Percentiles rank a stretch among this genome's conserved stretches.
Evolutionary conservation across 108 stramenopile genomes (phyloP).

Genomic region (Fragilaria radians): DNA sequence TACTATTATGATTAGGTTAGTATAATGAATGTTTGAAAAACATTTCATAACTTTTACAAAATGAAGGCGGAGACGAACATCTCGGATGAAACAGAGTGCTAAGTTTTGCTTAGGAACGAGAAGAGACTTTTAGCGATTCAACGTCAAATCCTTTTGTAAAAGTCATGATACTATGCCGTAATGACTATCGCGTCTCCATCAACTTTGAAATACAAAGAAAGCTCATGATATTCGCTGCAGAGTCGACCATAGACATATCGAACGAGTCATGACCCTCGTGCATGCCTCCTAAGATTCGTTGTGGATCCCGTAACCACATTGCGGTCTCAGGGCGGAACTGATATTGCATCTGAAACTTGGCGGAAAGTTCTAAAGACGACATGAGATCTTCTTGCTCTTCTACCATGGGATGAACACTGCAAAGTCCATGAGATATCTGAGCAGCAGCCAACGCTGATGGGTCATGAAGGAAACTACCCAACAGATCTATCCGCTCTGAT

Average conservation of each 20-base stretch:
- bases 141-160: too few relatives aligned
- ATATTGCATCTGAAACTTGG: neutral
- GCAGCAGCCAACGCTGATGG: neutral
- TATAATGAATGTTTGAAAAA: too few relatives aligned
- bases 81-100: too few relatives aligned
- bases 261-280: neutral
- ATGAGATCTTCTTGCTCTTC: neutral
- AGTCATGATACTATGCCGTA: too few relatives aligned
- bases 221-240: neutral
- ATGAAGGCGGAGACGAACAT: too few relatives aligned
- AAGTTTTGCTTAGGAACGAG: too few relatives aligned
- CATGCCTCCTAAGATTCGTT: neutral
- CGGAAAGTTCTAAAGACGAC: neutral
- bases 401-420: neutral
- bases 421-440: neutral
- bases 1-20: too few relatives aligned
- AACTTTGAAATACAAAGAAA: neutral
- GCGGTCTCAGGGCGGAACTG: neutral
- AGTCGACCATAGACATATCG: neutral
- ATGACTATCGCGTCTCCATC: neutral
- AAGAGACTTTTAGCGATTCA: too few relatives aligned
- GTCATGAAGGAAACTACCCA: neutral
- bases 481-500: neutral
- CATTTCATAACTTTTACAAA: too few relatives aligned
- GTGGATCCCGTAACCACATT: neutral